A percentile compares a stretch with the other conserved stretches of the same genome.
These are phyloP conservation scores for Chaetomium cochliodes DNA, from an alignment of 495 filamentous ascomycete genomes.

Conservation along the genomic window DNA sequence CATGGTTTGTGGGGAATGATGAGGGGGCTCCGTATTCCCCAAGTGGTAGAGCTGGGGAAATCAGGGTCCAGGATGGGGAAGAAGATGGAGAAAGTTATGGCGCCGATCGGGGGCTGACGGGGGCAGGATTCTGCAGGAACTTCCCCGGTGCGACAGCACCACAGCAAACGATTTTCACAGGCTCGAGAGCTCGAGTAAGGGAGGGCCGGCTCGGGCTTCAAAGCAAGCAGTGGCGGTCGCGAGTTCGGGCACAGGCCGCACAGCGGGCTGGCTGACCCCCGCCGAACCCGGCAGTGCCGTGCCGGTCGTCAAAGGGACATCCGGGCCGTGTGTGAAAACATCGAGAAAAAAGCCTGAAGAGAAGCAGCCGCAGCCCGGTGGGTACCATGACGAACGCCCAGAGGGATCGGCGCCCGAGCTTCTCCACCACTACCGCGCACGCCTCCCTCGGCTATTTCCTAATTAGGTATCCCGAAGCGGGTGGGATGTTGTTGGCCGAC, in stretches of 20 bases:
- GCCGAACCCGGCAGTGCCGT: slow-evolving; percentile 1
- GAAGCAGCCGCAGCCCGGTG: background rate
- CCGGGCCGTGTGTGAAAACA: background rate
- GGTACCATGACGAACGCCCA: slow-evolving; percentile 4
- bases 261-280: no score
- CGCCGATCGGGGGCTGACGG: no score
- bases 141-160: no score
- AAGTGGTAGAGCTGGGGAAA: slow-evolving; percentile 6
- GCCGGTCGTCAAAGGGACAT: background rate
- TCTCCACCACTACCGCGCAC: background rate
- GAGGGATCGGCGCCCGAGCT: background rate
- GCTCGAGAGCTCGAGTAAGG: no score
- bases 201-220: no score
- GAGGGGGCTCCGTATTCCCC: slow-evolving; percentile 5
- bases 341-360: no score
- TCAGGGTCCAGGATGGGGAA: slow-evolving; percentile 12
- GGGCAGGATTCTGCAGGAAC: no score
- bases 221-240: no score
- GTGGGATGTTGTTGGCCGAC: background rate
- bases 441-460: background rate
- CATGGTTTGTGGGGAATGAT: slow-evolving; percentile 9
- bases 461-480: slow-evolving; percentile 1
- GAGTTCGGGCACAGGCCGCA: no score
- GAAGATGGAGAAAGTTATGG: slow-evolving; percentile 4
- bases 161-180: no score